These are phyloP conservation scores for Cladorrhinum samala DNA, from an alignment of 495 filamentous ascomycete species.

Conservation along the genomic window DNA sequence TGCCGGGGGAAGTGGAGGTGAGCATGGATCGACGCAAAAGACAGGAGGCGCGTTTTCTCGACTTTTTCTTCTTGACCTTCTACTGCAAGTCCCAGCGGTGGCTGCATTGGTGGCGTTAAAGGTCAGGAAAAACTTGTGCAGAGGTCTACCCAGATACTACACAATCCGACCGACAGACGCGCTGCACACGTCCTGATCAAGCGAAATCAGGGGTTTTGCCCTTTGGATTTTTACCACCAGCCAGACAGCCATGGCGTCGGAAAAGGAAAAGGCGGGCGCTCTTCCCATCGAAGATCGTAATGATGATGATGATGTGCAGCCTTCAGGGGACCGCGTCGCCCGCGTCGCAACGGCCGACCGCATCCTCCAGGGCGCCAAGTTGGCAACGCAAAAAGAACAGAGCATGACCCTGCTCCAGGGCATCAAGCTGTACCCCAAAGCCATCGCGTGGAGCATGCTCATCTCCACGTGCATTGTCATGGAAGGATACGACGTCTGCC, in stretches of 20 bases:
- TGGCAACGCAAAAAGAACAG: slow-evolving; percentile 48
- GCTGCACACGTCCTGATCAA: too few relatives aligned
- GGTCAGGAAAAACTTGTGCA: too few relatives aligned
- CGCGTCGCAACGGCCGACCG: slow-evolving; percentile 26
- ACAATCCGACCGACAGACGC: too few relatives aligned
- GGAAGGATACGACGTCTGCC: slow-evolving; percentile 58
- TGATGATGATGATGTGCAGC: not conserved
- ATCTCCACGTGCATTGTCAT: slow-evolving; percentile 59
- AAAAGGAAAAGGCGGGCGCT: not conserved
- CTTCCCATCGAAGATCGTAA: slow-evolving; percentile 5
- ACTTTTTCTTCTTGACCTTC: not conserved
- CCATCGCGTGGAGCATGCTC: slow-evolving; percentile 53
- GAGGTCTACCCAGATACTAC: too few relatives aligned
- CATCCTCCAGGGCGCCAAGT: slow-evolving; percentile 40
- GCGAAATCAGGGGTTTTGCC: not conserved
- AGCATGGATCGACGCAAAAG: not conserved
- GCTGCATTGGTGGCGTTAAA: not conserved
- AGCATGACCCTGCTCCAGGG: slow-evolving; percentile 49
- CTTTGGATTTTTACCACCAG: not conserved
- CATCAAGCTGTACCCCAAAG: slow-evolving; percentile 49
- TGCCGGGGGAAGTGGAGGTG: not conserved
- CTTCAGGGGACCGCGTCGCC: slow-evolving; percentile 5
- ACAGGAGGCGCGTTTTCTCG: not conserved
- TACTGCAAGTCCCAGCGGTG: not conserved
- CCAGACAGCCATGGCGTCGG: slow-evolving; percentile 15